phyloP scores from a whole-genome alignment of 2,329 filamentous ascomycete species.

The Trichoderma atrobrunneum region DNA sequence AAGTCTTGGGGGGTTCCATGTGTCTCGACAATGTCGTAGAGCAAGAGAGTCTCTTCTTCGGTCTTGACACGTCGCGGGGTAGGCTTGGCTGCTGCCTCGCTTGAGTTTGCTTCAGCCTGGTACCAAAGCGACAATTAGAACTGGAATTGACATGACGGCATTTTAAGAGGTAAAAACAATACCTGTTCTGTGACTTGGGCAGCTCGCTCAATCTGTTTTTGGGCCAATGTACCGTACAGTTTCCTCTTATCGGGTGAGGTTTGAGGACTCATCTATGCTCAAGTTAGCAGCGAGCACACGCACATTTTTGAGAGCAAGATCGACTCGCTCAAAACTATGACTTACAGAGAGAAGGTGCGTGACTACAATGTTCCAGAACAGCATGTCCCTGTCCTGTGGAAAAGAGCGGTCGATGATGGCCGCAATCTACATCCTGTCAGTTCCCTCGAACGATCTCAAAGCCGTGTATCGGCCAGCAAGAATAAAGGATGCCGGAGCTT shows the following conservation, averaged over 20 bases:
- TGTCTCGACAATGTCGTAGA: conserved; percentile 46
- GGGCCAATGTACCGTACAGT: conserved; percentile 50
- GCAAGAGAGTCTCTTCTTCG: conserved; percentile 51
- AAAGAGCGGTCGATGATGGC: conserved; percentile 52
- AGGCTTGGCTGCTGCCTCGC: conserved; percentile 23
- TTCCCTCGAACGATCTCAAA: not conserved
- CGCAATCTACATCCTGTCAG: conserved; percentile 45
- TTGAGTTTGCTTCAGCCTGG: conserved; percentile 25
- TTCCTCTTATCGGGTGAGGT: conserved; percentile 48
- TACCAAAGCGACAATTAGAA: not conserved
- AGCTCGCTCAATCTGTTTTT: conserved; percentile 51
- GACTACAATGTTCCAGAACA: conserved; percentile 55
- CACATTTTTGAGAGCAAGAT: no score
- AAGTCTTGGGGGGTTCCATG: conserved; percentile 44
- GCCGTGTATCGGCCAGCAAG: not conserved
- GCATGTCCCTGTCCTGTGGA: conserved; percentile 45
- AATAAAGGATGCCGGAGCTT: not conserved
- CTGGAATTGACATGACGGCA: not conserved
- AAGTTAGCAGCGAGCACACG: not conserved
- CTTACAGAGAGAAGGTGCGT: conserved; percentile 54
- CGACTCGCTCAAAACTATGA: not conserved
- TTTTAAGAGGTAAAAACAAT: conserved; percentile 9
- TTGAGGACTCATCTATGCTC: conserved; percentile 44
- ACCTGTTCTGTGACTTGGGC: conserved; percentile 46
- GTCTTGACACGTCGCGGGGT: conserved; percentile 38